Evolutionary conservation across 2,329 filamentous ascomycete genomes (phyloP), one percentile per base, ranked within the genome.

Genomic region (Epichloe amarillans): DNA sequence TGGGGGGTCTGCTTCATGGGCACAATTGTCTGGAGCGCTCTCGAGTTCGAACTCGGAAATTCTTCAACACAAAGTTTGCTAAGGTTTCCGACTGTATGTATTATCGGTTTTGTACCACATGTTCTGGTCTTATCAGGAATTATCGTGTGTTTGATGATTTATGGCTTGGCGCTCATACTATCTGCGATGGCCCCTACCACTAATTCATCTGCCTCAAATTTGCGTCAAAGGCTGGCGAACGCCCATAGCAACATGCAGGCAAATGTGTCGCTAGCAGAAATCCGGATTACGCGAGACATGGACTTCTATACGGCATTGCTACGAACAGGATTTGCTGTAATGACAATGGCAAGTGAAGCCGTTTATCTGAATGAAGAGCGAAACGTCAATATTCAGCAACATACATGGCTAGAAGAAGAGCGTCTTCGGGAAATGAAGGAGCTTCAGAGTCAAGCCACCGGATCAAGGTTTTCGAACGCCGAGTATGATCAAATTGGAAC

Each of bases 291-390:
- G 42, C 82, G 86, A 72, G 82, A 88, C 50, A 94, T 97, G 73
- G 93, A 98, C 64, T 96, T 97, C 62, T 98, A 97, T 64, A 95
- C 89, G 0, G 86, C 88, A 0, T 72, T 97, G 4, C 74, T 97
- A 3, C 83, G 90, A 53, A 80, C 88, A 37, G 93, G 93, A 0
- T 96, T 96, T 62, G 83, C 83, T 11, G 83, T 91, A 12, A 80
- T 97, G 54, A 95, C 88, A 0, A 91, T 94, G 66, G 93, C 93
- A 0, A 95, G 88, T 59, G 90, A 97, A 66, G 91, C 91, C 3
- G 93, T 97, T 0, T 97, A 95, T 62, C 72, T 98, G 11, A 95
- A 96, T 54, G 91, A 97, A 66, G 91, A 91, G 44, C 80, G 80
- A 40, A 76, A 76, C 2, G 81, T 97, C 48, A 83, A 80, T 54